Conservation (phyloP, 148 eudicot genomes). For the Vaccinium myrtillus region DNA sequence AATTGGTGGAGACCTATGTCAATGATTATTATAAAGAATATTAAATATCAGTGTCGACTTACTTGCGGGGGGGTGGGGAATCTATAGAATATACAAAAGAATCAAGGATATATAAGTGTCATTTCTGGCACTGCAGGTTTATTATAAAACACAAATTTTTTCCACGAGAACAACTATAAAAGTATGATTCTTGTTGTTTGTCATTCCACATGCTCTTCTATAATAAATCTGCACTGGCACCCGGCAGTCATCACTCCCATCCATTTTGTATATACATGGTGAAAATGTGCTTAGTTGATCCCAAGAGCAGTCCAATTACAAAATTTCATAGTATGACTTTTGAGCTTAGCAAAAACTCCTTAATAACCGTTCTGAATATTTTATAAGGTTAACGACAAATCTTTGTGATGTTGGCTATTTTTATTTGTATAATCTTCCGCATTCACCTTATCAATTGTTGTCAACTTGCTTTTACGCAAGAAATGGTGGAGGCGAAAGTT, state of each 20-base stretch:
- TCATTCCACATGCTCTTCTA: not conserved
- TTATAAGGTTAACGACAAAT: not conserved
- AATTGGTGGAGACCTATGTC: not conserved
- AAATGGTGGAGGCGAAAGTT: too few relatives aligned
- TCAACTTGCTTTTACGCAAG: not conserved
- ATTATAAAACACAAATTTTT: not conserved
- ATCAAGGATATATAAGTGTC: not conserved
- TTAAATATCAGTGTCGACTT: not conserved
- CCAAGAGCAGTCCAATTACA: not conserved
- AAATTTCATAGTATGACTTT: not conserved
- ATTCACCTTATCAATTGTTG: not conserved
- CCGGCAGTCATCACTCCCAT: not conserved
- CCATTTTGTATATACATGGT: not conserved
- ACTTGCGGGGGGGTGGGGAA: not conserved
- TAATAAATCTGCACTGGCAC: not conserved
- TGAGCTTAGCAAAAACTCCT: not conserved
- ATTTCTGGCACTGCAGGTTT: not conserved
- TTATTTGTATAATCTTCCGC: not conserved
- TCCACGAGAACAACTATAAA: not conserved
- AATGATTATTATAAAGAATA: not conserved
- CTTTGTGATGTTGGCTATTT: not conserved
- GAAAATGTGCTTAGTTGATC: not conserved
- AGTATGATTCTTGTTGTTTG: not conserved
- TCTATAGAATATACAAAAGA: not conserved
- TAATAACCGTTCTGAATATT: not conserved